Conservation (phyloP, 345 rosid species). For the Boechera divaricarpa region DNA sequence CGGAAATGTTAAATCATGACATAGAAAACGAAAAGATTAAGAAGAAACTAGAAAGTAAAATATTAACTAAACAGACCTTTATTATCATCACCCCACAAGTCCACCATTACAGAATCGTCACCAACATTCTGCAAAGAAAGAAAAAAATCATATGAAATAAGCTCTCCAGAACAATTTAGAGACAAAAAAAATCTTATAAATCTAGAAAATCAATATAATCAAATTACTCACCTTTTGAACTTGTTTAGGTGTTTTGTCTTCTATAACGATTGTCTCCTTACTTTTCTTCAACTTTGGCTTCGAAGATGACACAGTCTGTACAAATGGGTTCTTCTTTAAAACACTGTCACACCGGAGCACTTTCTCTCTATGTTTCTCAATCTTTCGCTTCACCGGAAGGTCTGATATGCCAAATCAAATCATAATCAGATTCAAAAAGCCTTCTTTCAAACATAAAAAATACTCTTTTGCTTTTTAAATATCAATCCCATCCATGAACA, state of each 20-base stretch:
- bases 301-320: conserved; percentile 68
- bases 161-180: background rate
- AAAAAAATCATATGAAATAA: conserved; percentile 16
- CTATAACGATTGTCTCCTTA: conserved; percentile 31
- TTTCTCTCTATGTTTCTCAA: conserved; percentile 77
- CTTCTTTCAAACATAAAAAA: background rate
- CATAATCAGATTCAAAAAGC: conserved; percentile 5
- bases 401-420: conserved; percentile 46
- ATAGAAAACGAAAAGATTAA: background rate
- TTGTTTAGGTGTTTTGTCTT: conserved; percentile 44
- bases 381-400: conserved; percentile 78
- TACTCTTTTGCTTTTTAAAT: background rate
- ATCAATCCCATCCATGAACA: background rate
- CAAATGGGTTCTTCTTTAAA: conserved; percentile 79
- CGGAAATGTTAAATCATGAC: background rate
- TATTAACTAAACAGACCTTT: conserved; percentile 52
- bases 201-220: background rate
- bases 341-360: conserved; percentile 71
- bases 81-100: conserved; percentile 76
- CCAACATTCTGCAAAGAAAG: conserved; percentile 48
- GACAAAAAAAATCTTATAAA: background rate
- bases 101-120: conserved; percentile 57
- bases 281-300: conserved; percentile 55
- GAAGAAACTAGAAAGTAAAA: background rate
- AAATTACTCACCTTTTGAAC: conserved; percentile 50